Percentiles rank a stretch among this genome's conserved stretches.
phyloP scores from a whole-genome alignment of 2,329 filamentous ascomycete genomes.

The Hypoxylon sp. region DNA sequence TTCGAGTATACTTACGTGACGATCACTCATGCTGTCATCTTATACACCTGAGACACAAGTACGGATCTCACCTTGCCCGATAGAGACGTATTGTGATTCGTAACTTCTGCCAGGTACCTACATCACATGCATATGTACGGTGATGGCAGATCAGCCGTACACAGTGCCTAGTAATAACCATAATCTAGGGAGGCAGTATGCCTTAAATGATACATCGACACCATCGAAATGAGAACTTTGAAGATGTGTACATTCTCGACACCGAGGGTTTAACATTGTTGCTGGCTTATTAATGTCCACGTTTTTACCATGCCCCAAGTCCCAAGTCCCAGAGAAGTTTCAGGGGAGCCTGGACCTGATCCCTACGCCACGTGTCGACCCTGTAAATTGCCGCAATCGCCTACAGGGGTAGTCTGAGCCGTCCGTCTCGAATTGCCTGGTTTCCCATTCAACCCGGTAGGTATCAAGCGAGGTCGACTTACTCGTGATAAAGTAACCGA shows the following conservation, averaged over 20 bases:
- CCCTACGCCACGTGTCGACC: slow-evolving; percentile 32
- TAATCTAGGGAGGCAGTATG: neutral
- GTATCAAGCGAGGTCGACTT: neutral
- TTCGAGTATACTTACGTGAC: slow-evolving; percentile 9
- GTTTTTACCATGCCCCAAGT: slow-evolving; percentile 10
- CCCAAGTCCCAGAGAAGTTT: slow-evolving; percentile 6
- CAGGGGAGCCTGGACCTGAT: slow-evolving; percentile 9
- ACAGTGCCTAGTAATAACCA: neutral
- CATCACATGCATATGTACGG: slow-evolving; percentile 3
- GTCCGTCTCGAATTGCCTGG: slow-evolving; percentile 3
- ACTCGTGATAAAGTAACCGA: neutral
- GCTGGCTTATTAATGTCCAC: slow-evolving; percentile 1
- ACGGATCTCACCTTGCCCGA: neutral
- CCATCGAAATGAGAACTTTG: slow-evolving; percentile 3
- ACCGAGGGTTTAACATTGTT: neutral
- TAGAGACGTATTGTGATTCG: slow-evolving; percentile 4
- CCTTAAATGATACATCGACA: slow-evolving; percentile 5
- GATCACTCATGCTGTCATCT: slow-evolving; percentile 19
- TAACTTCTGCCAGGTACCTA: slow-evolving; percentile 7
- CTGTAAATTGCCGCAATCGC: slow-evolving; percentile 21
- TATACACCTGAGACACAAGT: slow-evolving; percentile 15
- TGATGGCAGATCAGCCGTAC: slow-evolving; percentile 1
- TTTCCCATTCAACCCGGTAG: neutral
- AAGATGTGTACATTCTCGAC: slow-evolving; percentile 1
- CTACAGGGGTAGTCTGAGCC: slow-evolving; percentile 15